phyloP scores from a whole-genome alignment of 1,284 basidiomycete species.

The Cutaneotrichosporon cyanovorans region DNA sequence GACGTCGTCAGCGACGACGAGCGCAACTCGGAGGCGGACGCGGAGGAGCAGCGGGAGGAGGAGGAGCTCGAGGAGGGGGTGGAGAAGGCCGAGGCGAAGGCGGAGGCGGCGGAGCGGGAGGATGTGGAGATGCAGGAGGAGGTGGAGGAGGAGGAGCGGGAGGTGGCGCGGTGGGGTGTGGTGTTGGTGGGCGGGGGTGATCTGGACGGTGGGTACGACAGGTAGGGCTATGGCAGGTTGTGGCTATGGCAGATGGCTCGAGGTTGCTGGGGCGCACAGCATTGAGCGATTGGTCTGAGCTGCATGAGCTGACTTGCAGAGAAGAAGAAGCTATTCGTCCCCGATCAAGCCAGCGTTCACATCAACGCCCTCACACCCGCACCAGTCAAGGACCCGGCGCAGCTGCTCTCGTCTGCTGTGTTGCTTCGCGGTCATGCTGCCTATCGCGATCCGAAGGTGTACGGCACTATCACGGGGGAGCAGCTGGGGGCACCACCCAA shows the following conservation, averaged over 20 bases:
- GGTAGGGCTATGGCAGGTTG: too few species aligned
- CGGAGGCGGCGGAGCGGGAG: constrained; percentile 4
- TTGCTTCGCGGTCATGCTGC: constrained; percentile 19
- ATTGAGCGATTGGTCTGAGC: too few species aligned
- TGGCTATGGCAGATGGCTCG: not conserved
- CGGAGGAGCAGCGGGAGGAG: constrained; percentile 16
- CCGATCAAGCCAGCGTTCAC: constrained; percentile 25
- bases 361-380: constrained; percentile 34
- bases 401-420: constrained; percentile 25
- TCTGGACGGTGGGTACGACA: constrained; percentile 29
- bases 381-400: constrained; percentile 31
- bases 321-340: constrained; percentile 33
- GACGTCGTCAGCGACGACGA: constrained; percentile 38
- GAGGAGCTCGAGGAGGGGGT: constrained; percentile 14
- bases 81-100: constrained; percentile 12
- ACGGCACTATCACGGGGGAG: constrained; percentile 35
- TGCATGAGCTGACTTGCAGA: constrained; percentile 20
- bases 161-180: constrained; percentile 32
- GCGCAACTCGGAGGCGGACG: constrained; percentile 31
- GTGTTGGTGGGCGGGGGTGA: constrained; percentile 27
- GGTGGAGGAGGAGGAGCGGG: constrained; percentile 21
- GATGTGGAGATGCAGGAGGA: constrained; percentile 1
- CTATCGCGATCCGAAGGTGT: constrained; percentile 23
- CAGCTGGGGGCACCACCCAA: constrained; percentile 12
- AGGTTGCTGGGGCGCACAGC: too few species aligned